Base-by-base conservation (phyloP, 371 early-diverging fungal genomes). In the Zychaea mexicana region DNA sequence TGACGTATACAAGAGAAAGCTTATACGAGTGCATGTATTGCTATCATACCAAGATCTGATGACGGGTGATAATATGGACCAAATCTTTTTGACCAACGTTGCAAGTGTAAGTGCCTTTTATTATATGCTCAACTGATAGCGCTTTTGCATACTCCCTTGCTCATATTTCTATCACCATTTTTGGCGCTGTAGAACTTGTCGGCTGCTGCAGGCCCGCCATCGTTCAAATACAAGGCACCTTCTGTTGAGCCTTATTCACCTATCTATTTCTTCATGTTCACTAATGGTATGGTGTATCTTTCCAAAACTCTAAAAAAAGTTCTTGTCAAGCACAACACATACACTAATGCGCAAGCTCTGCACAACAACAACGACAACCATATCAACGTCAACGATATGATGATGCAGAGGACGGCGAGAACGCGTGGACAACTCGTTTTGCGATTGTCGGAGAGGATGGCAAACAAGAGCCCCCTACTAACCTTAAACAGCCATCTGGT, bases 191-290 rank as follows among this genome's bases (percentile, higher is more conserved):
- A 62, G 42, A 62, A 52, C 13, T 26, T 54, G 31, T 55, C 22
- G 28, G 55, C 55, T 5, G 62, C 17, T 8, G 21, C 45, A 27
- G 66, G 61, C 8, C n/a, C 61, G 19, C 36, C 19, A 15, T 19
- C 52, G 15, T 70, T 70, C 21, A 71, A 69, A 15, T 79, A 70
- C 68, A 72, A 60, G 6, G 75, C 71, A 10, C 82, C 82, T n/a
- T 54, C 72, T 39, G 82, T 82, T 1, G 52, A 57, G 9, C 76
- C 79, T 17, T 71, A 71, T 47, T 58, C 82, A 1, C 66, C 77
- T 13, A 66, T 82, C 52, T 82, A 82, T 52, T 82, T 82, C 54
- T 67, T 82, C 31, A 82, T 74, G 78, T 82, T 82, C 67, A 77
- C 82, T 0, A 79, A 74, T 63, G 76, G 79, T 30, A 24, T 38